Evolutionary conservation across 2,329 filamentous ascomycete species (phyloP).

Genomic region (Cladophialophora carrionii): DNA sequence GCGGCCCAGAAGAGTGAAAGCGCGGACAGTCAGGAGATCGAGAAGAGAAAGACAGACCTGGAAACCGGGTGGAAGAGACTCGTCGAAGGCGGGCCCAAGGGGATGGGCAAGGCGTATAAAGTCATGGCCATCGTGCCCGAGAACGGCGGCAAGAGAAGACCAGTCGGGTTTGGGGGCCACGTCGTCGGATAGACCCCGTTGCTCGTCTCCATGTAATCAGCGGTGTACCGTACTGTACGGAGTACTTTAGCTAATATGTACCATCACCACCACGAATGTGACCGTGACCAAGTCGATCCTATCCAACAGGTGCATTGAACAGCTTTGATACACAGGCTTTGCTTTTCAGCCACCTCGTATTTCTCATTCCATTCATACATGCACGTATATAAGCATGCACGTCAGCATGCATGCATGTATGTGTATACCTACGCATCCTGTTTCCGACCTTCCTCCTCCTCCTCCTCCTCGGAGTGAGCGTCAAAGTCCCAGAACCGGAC

Average conservation of each 20-base stretch:
- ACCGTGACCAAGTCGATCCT: no score
- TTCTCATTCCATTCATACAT: no score
- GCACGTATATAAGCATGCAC: no score
- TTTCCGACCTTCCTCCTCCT: neutral
- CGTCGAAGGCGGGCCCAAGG: slow-evolving; percentile 77
- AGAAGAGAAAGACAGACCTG: slow-evolving; percentile 63
- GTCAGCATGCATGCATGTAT: no score
- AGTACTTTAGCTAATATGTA: neutral
- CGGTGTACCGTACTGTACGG: neutral
- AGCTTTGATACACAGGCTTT: no score
- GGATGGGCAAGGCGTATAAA: slow-evolving; percentile 96
- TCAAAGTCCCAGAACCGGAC: slow-evolving; percentile 76
- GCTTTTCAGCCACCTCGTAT: no score
- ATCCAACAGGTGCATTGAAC: neutral
- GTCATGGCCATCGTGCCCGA: slow-evolving; percentile 87
- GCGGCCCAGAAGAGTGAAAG: slow-evolving; percentile 45
- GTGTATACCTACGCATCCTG: no score
- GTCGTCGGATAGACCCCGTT: slow-evolving; percentile 22
- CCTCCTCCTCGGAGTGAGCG: slow-evolving; percentile 38
- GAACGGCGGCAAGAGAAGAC: slow-evolving; percentile 70
- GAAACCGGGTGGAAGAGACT: slow-evolving; percentile 77
- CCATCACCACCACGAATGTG: neutral
- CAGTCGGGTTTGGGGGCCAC: slow-evolving; percentile 88
- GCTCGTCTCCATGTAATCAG: neutral
- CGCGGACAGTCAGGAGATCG: slow-evolving; percentile 57